Evolutionary conservation across 177 flowering plant genomes (phyloP), one percentile per base, ranked within the genome.

Genomic region (Telopea speciosissima): DNA sequence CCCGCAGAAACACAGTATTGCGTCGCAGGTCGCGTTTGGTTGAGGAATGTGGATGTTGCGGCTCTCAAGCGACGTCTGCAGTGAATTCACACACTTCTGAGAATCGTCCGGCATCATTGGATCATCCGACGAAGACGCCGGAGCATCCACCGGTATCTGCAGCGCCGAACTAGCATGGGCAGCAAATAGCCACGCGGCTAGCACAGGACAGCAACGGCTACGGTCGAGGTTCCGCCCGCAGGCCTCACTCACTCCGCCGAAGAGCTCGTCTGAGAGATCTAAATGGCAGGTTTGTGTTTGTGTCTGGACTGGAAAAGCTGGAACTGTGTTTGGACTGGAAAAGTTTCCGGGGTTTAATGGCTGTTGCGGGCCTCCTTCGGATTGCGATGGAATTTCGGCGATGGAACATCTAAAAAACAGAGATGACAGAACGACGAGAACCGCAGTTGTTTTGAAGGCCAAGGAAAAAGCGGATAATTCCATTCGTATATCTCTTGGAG

Each of bases 81-180:
- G 83, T 66, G 97, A 84, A 81, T 86, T 82, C 1, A 95, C 99
- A 70, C 99, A 95, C 72, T 85, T 91, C 86, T 91, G 96, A 23
- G 98, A 93, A 82, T 95, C 99, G 72, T 95, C 99, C 2, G 99
- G 99, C 90, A 88, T 88, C 90, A 90, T 87, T 1, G 99, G 99
- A 9, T 80, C 76, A 45, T 87, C 91, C 8, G 87, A 52, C 4
- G 58, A 76, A 8, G 81, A 68, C 11, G 77, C 67, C 19, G 91
- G 76, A 3, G 87, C 54, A 3, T 87, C 81, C 16, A 85, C 78
- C 28, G 81, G 64, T 5, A 90, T 66, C 74, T 86, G 81, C 11
- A 95, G 90, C 14, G 99, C 99, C n/a, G 90, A 80, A 31, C 89
- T 72, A 0, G 99, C 94, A 75, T 95, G 96, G 0, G 99, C 99